Conservation (phyloP, 495 filamentous ascomycete genomes). For the Tuber borchii region DNA sequence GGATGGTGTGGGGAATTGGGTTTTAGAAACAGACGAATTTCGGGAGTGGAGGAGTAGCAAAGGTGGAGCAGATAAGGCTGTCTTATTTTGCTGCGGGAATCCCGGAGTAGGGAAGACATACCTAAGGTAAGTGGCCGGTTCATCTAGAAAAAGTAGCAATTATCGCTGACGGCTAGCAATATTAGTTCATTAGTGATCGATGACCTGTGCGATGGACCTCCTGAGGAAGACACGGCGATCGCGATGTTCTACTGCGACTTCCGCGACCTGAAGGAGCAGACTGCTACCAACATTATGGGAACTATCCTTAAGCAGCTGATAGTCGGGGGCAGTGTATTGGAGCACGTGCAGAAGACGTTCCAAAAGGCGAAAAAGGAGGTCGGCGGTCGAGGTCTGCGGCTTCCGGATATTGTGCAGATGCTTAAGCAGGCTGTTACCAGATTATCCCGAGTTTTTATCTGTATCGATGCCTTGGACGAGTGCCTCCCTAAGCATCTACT, state of each 20-base stretch:
- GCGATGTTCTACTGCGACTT: neutral
- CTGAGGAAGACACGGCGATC: neutral
- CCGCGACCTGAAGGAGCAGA: neutral
- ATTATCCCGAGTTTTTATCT: neutral
- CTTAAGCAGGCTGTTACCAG: neutral
- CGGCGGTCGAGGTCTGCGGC: neutral
- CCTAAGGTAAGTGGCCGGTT: too few species aligned
- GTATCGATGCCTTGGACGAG: neutral
- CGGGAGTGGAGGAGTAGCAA: too few species aligned
- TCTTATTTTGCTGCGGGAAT: too few species aligned
- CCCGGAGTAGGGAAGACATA: too few species aligned
- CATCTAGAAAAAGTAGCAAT: too few species aligned
- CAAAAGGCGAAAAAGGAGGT: neutral
- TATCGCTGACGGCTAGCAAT: too few species aligned
- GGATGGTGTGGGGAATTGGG: too few species aligned
- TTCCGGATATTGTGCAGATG: neutral
- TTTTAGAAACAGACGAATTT: too few species aligned
- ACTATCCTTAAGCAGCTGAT: neutral
- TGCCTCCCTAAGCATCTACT: neutral
- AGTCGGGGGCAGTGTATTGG: neutral
- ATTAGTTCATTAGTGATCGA: too few species aligned
- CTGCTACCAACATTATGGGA: neutral
- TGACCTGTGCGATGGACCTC: neutral
- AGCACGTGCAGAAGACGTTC: neutral
- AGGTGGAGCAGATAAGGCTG: too few species aligned